Evolutionary conservation across 2,329 filamentous ascomycete species (phyloP).

Genomic region (Aureobasidium lini): DNA sequence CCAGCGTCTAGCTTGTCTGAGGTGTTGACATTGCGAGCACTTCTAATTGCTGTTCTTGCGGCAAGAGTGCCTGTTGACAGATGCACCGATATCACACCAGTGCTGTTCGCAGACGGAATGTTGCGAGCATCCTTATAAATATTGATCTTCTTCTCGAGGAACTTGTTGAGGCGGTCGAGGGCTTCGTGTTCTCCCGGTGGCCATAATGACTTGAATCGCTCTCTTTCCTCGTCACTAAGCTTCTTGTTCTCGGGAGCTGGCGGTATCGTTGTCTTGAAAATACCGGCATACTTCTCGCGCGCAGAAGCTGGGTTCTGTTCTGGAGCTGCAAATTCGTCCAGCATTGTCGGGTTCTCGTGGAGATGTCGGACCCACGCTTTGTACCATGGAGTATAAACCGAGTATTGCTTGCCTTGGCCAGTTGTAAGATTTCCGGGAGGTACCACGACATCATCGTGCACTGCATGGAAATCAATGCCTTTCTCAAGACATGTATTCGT

Average conservation of each 20-base stretch:
- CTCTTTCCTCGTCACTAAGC: slow-evolving; percentile 51
- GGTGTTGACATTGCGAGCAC: slow-evolving; percentile 56
- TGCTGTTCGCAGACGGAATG: slow-evolving; percentile 54
- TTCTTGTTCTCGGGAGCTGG: slow-evolving; percentile 55
- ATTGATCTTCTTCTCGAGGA: slow-evolving; percentile 56
- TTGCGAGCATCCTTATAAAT: slow-evolving; percentile 61
- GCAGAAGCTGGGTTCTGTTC: slow-evolving; percentile 49
- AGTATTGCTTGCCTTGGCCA: slow-evolving; percentile 68
- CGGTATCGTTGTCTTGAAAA: slow-evolving; percentile 69
- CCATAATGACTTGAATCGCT: slow-evolving; percentile 54
- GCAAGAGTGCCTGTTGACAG: slow-evolving; percentile 62
- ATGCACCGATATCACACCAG: slow-evolving; percentile 65
- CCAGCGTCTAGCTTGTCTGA: slow-evolving; percentile 59
- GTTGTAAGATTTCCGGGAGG: slow-evolving; percentile 61
- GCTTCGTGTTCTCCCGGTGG: slow-evolving; percentile 72
- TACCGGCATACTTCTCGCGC: slow-evolving; percentile 65
- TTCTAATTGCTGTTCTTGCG: slow-evolving; percentile 57
- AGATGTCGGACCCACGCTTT: slow-evolving; percentile 67
- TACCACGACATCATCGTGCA: slow-evolving; percentile 79
- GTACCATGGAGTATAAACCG: slow-evolving; percentile 80
- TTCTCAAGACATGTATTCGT: slow-evolving; percentile 53
- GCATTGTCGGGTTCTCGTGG: slow-evolving; percentile 58
- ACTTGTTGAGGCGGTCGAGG: slow-evolving; percentile 53
- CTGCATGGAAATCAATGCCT: slow-evolving; percentile 60
- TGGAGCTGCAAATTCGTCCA: slow-evolving; percentile 56